Base-by-base conservation (phyloP, 192 early-diverging fungal genomes). In the Geranomyces michiganensis region DNA sequence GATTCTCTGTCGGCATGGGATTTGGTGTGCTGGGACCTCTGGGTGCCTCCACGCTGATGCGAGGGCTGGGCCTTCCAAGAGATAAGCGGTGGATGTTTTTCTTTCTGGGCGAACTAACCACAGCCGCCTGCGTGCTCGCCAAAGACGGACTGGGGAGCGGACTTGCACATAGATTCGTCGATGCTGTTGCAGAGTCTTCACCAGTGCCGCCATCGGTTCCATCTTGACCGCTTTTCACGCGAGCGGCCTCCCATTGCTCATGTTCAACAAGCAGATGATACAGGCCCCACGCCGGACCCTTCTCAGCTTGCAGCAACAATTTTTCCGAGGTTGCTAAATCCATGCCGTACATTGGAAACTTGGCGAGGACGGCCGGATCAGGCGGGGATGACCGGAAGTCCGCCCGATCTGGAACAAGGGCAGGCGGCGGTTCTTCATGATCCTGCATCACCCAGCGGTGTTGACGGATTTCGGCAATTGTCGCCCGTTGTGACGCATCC, bases 401-500 rank as follows among this genome's bases (percentile, higher is more conserved):
- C 0, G 72, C 78, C 10, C 82, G 78, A 17, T 29, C 56, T 1
- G 82, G 82, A 17, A 84, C 36, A 12, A 75, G 62, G 17, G 72
- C 49, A 29, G 76, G 69, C 5, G 79, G 77, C 0, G 77, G 72
- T 15, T 45, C 29, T 53, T 83, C 90, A 58, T 89, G 92, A 0
- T 91, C 92, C 65, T 87, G 86, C 76, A 88, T 78, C 14, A 81
- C 58, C 82, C 82, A 87, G 12, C 56, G 66, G 65, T 87, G 80
- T 0, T 67, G 10, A 29, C 61, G 41, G 26, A 87, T 75, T 22
- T 82, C 62, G 17, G 78, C 62, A n/a, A 87, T 19, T 12, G 77
- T 78, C 9, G 77, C 73, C 31, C 85, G 56, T 21, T 75, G 53
- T 3, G 19, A 14, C 3, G 82, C 76, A 36, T 84, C 68, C 0